Base-by-base conservation (phyloP, 345 rosid genomes). In the Gossypium raimondii region DNA sequence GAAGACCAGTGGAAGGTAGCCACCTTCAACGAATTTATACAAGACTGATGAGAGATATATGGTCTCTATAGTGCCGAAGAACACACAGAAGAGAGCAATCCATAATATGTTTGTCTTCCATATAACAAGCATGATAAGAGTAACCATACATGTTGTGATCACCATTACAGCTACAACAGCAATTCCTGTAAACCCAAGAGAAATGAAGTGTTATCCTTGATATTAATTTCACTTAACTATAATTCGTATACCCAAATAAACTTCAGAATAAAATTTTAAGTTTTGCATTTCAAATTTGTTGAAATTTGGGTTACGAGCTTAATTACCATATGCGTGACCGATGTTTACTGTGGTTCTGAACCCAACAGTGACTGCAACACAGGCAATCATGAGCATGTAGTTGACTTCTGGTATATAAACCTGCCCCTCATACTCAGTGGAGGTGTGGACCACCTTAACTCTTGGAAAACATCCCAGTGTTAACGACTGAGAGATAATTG, bases 391-490 rank as follows among this genome's bases (percentile, higher is more conserved):
- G 70, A 92, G 92, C 9, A 86, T 7, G 85, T 86, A 92, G 85
- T 92, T 93, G 80, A 93, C 56, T 80, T 93, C 97, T 0, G 97
- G 94, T 34, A 93, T 90, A 75, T 92, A 93, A 52, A 92, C 91
- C 70, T 93, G 98, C n/a, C 97, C 97, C 78, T 84, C 88, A 44
- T 87, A 88, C 81, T 87, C 86, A 16, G 83, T 67, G 9, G 98
- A 93, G 38, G 97, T 93, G 72, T 93, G 91, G 45, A 92, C 85
- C 24, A 93, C 89, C 74, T 87, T 88, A 17, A 93, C 97, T 22
- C 93, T 78, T 9, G 98, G 98, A 76, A 93, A 93, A 76, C 97
- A 93, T 11, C 89, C 85, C 11, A 89, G 88, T 17, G 81, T 76
- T 45, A 84, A 67, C 2, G 98, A 89, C 63, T 93, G 97, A 0